Conservation (phyloP, 805 yeast species). For the Wickerhamia fluorescens region DNA sequence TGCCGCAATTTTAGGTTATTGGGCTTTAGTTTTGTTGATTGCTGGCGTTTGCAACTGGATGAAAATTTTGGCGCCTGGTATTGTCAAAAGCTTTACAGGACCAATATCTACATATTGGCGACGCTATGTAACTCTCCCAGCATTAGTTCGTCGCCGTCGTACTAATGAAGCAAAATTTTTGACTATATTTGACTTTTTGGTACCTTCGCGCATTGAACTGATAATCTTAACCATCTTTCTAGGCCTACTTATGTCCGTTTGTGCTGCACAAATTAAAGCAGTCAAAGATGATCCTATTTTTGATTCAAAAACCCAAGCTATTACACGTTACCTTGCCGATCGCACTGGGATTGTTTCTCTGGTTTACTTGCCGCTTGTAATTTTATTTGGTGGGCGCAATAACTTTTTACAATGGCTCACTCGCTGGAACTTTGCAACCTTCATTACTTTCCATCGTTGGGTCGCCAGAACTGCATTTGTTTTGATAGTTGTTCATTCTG, state of each 20-base stretch:
- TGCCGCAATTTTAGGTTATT: conserved; percentile 15
- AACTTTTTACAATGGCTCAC: conserved; percentile 9
- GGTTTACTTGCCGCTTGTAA: conserved; percentile 15
- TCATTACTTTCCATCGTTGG: conserved; percentile 16
- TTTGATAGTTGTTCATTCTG: conserved; percentile 12
- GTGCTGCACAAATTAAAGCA: conserved; percentile 17
- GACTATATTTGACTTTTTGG: conserved; percentile 13
- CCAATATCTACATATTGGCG: conserved; percentile 11
- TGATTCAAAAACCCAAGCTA: conserved; percentile 6
- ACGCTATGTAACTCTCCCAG: conserved; percentile 10
- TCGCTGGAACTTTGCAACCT: conserved; percentile 4
- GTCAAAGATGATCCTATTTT: conserved; percentile 32
- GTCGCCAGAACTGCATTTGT: conserved; percentile 10
- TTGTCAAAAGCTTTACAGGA: conserved; percentile 11
- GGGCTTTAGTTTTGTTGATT: conserved; percentile 26
- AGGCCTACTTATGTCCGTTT: conserved; percentile 15
- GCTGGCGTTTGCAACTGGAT: conserved; percentile 21
- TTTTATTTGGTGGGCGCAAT: conserved; percentile 16
- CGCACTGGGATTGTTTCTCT: conserved; percentile 44
- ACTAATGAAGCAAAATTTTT: not conserved
- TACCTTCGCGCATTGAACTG: conserved; percentile 31
- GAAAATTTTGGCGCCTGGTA: conserved; percentile 14
- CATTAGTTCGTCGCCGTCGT: conserved; percentile 9
- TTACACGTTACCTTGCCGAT: conserved; percentile 32
- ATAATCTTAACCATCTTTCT: conserved; percentile 16